Evolutionary conservation across 768 basidiomycete genomes (phyloP), one percentile per base, ranked within the genome.

Genomic region (Wakefieldia striispora): DNA sequence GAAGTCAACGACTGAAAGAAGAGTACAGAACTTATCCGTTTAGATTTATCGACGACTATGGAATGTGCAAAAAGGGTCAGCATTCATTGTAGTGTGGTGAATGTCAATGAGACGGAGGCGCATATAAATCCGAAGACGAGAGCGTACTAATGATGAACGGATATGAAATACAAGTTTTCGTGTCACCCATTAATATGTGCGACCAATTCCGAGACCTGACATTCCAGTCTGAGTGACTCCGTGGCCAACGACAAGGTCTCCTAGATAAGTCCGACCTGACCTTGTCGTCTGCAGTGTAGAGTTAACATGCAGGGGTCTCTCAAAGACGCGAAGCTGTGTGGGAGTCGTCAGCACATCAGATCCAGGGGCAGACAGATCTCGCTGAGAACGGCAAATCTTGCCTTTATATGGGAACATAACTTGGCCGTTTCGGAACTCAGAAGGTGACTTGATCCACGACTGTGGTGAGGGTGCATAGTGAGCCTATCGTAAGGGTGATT

Each of bases 11-110:
- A 91, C 95, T 47, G 84, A 86, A 33, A 99, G 75, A 12, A 99
- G 78, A 0, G 93, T 95, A 69, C 97, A 97, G 69, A 97, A 99
- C 66, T 99, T 97, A 69, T 98, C 93, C 68, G 92, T 91, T 69
- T 95, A 95, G 61, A 99, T 83, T 1, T 91, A 85, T 71, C 98
- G 95, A 70, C 98, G 95, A 73, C 93, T 95, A 59, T 8, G 40
- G 8, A 24, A 31, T n/a, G n/a, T n/a, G 41, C n/a, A 35, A 31
- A 21, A 37, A 20, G 21, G 17, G 29, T 58, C 14, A 50, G 50
- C 23, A 9, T n/a, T 29, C 20, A 19, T 9, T 1, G 6, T 9
- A 8, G 27, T 29, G 27, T 9, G 27, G 11, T 11, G 9, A 29
- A 29, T 8, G 11, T 29, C 4, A 9, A 29, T 29, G 27, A 29